Percentiles rank a stretch among this genome's conserved stretches.
These are phyloP conservation scores for Fusarium decemcellulare DNA, from an alignment of 2,329 filamentous ascomycete genomes.

Conservation along the genomic window DNA sequence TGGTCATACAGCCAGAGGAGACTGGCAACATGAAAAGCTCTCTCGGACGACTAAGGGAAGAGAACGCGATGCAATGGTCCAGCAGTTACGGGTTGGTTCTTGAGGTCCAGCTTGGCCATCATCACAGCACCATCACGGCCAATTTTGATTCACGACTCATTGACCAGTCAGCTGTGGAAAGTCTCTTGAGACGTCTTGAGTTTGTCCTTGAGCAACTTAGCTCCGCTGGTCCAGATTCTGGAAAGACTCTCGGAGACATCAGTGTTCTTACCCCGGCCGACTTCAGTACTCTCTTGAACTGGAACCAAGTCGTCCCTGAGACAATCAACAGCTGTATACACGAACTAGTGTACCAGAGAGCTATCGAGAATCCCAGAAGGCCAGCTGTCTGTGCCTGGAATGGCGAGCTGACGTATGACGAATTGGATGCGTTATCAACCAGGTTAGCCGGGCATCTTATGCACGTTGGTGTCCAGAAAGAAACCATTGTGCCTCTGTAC, in stretches of 20 bases:
- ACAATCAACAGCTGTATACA: no score
- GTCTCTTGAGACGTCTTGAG: not conserved
- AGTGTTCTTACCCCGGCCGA: no score
- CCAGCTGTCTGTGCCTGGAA: not conserved
- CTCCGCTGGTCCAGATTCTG: not conserved
- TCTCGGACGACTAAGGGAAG: not conserved
- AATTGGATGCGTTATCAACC: not conserved
- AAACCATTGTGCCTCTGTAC: not conserved
- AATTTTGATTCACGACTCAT: no score
- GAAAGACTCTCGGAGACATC: no score
- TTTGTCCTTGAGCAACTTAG: not conserved
- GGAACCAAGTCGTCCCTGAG: no score
- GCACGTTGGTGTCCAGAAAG: not conserved
- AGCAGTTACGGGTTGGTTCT: not conserved
- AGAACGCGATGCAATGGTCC: not conserved
- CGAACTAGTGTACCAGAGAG: no score
- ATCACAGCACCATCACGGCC: not conserved
- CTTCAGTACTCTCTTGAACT: no score
- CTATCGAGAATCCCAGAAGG: no score
- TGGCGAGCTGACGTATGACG: not conserved
- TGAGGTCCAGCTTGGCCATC: not conserved
- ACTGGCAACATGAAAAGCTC: not conserved
- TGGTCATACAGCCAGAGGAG: slow-evolving; percentile 16
- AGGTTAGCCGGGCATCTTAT: not conserved
- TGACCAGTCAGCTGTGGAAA: not conserved